Evolutionary conservation across 1,284 basidiomycete species (phyloP).

Genomic region (Chalciporus piperatoides): DNA sequence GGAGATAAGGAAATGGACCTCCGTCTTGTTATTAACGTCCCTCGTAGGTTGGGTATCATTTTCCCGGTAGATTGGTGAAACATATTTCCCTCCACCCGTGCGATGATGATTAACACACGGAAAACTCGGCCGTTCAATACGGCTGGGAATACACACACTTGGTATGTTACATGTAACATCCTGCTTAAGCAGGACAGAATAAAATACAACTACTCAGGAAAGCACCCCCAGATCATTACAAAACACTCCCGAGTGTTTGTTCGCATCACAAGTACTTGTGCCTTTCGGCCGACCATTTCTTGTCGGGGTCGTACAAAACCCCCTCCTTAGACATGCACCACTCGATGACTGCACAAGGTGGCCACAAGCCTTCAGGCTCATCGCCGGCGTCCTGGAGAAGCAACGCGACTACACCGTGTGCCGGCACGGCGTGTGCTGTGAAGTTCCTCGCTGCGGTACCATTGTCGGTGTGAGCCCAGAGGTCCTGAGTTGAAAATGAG

Average conservation of each 20-base stretch:
- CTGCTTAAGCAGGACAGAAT: neutral
- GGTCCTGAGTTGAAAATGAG: slow-evolving; percentile 42
- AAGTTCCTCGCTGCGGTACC: slow-evolving; percentile 63
- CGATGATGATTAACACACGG: too few species aligned
- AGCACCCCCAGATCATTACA: neutral
- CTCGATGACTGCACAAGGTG: slow-evolving; percentile 44
- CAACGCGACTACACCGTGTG: slow-evolving; percentile 68
- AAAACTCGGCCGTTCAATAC: too few species aligned
- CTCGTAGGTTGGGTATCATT: slow-evolving; percentile 32
- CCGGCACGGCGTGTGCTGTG: slow-evolving; percentile 53
- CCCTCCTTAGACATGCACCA: slow-evolving; percentile 40
- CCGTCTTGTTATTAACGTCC: slow-evolving; percentile 23
- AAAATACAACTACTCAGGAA: neutral
- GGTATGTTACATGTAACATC: neutral
- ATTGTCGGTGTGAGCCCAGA: slow-evolving; percentile 67
- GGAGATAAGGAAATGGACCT: slow-evolving; percentile 28
- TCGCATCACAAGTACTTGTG: slow-evolving; percentile 3
- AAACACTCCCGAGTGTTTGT: neutral
- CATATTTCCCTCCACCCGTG: too few species aligned
- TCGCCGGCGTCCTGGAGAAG: slow-evolving; percentile 62
- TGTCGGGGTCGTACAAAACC: slow-evolving; percentile 30
- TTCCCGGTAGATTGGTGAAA: slow-evolving; percentile 11
- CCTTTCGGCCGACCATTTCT: slow-evolving; percentile 27
- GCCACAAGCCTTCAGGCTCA: slow-evolving; percentile 52
- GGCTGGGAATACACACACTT: neutral